These are phyloP conservation scores for Psidium guajava DNA, from an alignment of 345 rosid genomes.

Conservation along the genomic window DNA sequence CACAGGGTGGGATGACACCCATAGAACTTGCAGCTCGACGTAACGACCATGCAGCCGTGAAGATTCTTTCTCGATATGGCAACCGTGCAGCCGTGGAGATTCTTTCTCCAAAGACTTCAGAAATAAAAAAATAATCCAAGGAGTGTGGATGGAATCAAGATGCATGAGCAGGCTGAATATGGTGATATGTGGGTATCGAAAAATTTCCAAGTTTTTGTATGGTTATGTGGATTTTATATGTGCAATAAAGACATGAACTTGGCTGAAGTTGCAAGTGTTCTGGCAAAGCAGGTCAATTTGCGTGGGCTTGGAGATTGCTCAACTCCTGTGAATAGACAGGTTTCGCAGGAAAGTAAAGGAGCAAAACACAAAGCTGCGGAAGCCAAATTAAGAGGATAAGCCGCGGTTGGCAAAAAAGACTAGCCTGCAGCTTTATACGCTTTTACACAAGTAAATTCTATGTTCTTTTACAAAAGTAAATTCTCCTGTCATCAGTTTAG, in stretches of 20 bases:
- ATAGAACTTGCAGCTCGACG: conserved; percentile 56
- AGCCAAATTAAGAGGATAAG: conserved; percentile 89
- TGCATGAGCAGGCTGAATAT: conserved; percentile 36
- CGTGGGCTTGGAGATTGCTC: background rate
- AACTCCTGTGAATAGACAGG: background rate
- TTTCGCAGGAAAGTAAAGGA: conserved; percentile 62
- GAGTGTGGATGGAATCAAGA: conserved; percentile 57
- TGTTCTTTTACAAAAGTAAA: conserved; percentile 81
- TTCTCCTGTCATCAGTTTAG: background rate
- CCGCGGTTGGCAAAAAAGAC: conserved; percentile 57
- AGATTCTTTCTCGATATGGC: conserved; percentile 22
- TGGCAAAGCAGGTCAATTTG: background rate
- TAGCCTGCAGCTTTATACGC: conserved; percentile 54
- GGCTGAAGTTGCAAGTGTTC: too few species aligned
- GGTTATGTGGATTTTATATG: too few species aligned
- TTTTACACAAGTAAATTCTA: conserved; percentile 60
- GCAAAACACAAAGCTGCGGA: conserved; percentile 75
- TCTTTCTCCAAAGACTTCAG: conserved; percentile 55
- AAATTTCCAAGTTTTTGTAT: too few species aligned
- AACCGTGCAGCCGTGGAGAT: conserved; percentile 52
- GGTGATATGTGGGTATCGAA: conserved; percentile 25
- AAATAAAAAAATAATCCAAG: conserved; percentile 40
- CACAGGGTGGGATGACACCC: conserved; percentile 72
- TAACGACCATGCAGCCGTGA: too few species aligned
- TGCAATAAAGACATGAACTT: too few species aligned